Evolutionary conservation across 192 early-diverging fungal genomes (phyloP), one percentile per base, ranked within the genome.

Genomic region (Umbelopsis isabellina): DNA sequence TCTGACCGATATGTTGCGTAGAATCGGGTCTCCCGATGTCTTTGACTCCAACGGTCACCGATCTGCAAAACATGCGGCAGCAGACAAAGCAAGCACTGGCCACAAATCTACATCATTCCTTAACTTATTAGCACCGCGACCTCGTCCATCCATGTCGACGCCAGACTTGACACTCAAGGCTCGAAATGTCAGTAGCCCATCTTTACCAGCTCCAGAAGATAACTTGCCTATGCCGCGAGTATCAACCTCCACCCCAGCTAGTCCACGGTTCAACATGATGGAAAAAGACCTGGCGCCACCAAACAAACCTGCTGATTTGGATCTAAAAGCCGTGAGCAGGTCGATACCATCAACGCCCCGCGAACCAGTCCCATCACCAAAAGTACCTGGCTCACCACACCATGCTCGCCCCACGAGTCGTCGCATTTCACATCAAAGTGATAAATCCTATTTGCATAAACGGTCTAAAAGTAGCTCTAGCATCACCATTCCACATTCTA

Each of bases 391-490:
- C 25, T 61, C 55, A 15, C 55, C 55, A 61, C 55, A 33, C 25
- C 12, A 35, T 25, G 27, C 55, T 15, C 55, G 55, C 18, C 27
- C 55, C 11, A 13, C 55, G 18, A 61, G 27, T 35, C 55, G 55
- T 35, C 55, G 55, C 55, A 61, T 61, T 18, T 61, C 55, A 61
- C 33, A 61, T 35, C 55, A 61, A 16, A 61, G 33, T 30, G 55
- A 61, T 35, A 13, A 4, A 15, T 61, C 27, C 25, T 61, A 61
- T 18, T 61, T 61, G 30, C 55, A 61, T 61, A 61, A 61, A 61
- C 55, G 55, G 27, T 61, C 55, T 1, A 61, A 61, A 33, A 61
- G 55, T 25, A 61, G 55, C 55, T 61, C 55, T 15, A 61, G 55
- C 55, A 61, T 61, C 11, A 61, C 55, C 30, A 12, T 61, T 35